Conservation (phyloP, 352 stramenopile species). For the Globisporangium nagaii region DNA sequence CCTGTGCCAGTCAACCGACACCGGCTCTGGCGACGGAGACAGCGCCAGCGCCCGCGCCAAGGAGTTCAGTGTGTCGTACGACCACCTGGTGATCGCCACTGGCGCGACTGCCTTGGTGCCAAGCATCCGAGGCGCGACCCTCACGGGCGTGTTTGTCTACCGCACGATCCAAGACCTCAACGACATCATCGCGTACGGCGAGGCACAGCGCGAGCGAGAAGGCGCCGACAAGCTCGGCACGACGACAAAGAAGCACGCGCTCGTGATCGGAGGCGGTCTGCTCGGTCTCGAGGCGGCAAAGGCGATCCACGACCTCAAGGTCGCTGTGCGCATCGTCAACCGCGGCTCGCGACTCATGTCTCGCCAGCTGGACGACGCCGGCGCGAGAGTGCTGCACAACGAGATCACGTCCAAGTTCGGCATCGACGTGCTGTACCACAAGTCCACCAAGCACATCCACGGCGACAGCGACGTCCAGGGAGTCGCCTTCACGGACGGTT, state of each 20-base stretch:
- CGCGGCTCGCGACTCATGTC: slow-evolving; percentile 91
- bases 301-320: slow-evolving; percentile 87
- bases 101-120: slow-evolving; percentile 87
- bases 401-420: slow-evolving; percentile 86
- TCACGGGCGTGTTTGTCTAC: slow-evolving; percentile 91
- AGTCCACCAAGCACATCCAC: slow-evolving; percentile 65
- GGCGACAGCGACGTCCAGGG: slow-evolving; percentile 53
- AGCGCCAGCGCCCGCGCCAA: slow-evolving; percentile 27
- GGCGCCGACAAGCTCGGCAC: background rate
- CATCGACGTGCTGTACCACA: slow-evolving; percentile 86
- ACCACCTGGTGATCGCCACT: slow-evolving; percentile 87
- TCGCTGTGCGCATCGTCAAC: slow-evolving; percentile 88
- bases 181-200: slow-evolving; percentile 77
- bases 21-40: background rate
- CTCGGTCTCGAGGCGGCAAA: slow-evolving; percentile 85
- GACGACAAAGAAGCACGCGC: slow-evolving; percentile 27
- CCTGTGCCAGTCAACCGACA: slow-evolving; percentile 23
- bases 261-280: slow-evolving; percentile 74
- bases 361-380: slow-evolving; percentile 89
- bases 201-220: slow-evolving; percentile 39
- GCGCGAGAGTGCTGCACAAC: slow-evolving; percentile 82
- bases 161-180: slow-evolving; percentile 91
- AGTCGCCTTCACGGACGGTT: slow-evolving; percentile 80
- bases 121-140: slow-evolving; percentile 69
- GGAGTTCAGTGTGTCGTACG: slow-evolving; percentile 65